Evolutionary conservation across 331 rosid genomes (phyloP).

Genomic region (Rhamnella rubrinervis): DNA sequence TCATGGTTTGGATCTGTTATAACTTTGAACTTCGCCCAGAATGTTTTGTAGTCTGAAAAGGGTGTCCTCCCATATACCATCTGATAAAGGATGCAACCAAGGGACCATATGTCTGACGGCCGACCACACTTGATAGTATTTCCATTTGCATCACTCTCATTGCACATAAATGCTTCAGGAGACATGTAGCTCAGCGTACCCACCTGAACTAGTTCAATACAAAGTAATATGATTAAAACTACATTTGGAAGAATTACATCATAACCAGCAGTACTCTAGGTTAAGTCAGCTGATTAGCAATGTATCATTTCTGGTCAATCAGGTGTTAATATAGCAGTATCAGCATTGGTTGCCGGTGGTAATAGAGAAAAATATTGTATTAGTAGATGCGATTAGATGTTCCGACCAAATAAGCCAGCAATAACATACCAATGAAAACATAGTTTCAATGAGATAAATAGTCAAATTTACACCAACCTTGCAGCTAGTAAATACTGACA

Average conservation of each 20-base stretch:
- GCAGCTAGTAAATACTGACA: no score
- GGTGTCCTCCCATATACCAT: constrained; percentile 98
- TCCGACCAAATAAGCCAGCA: neutral
- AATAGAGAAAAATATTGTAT: neutral
- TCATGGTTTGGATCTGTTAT: constrained; percentile 86
- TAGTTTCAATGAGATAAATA: no score
- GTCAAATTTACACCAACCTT: no score
- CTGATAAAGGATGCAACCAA: constrained; percentile 97
- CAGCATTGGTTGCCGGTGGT: neutral
- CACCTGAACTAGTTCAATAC: constrained; percentile 44
- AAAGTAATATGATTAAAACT: constrained; percentile 6
- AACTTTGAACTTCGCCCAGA: constrained; percentile 95
- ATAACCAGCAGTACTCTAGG: neutral
- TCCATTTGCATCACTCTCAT: constrained; percentile 86
- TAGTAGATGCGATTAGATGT: neutral
- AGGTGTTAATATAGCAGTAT: neutral
- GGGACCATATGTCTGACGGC: constrained; percentile 96
- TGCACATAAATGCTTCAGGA: constrained; percentile 98
- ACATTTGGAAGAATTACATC: neutral
- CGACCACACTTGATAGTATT: constrained; percentile 92
- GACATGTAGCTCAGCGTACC: constrained; percentile 99
- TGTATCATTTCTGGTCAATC: neutral
- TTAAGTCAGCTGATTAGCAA: neutral
- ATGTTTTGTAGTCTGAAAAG: constrained; percentile 85
- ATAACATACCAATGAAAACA: neutral